A percentile compares a stretch with the other conserved stretches of the same genome.
Conservation (phyloP, 192 early-diverging fungal species). For the Paraglomus brasilianum region DNA sequence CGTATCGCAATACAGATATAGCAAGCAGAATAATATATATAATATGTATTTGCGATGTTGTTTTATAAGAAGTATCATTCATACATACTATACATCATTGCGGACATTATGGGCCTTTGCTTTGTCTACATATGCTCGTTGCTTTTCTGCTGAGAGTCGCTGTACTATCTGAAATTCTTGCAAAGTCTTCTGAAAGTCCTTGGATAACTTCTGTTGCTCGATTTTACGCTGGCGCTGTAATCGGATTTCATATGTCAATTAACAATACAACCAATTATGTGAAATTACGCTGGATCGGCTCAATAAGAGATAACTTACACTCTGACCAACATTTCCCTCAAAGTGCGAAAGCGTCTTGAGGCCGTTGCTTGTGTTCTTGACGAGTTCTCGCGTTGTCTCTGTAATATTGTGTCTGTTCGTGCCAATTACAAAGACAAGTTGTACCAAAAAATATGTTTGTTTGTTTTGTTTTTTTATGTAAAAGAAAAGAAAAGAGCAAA, state of each 20-base stretch:
- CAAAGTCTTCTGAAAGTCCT: constrained; percentile 92
- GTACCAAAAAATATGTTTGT: constrained; percentile 31
- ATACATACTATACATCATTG: constrained; percentile 43
- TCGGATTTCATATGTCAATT: neutral
- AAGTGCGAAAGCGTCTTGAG: constrained; percentile 72
- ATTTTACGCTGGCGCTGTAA: constrained; percentile 71
- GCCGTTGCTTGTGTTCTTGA: constrained; percentile 73
- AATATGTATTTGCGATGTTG: neutral
- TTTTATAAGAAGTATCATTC: neutral
- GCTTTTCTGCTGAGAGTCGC: constrained; percentile 77
- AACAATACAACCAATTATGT: constrained; percentile 2
- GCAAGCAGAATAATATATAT: neutral
- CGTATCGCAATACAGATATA: constrained; percentile 24
- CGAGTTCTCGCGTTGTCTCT: constrained; percentile 77
- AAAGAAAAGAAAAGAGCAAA: neutral
- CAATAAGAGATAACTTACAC: constrained; percentile 27
- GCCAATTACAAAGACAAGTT: neutral
- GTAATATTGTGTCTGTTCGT: constrained; percentile 66
- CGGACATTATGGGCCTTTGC: constrained; percentile 53
- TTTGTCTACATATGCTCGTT: constrained; percentile 80
- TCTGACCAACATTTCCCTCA: constrained; percentile 43
- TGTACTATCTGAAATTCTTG: constrained; percentile 87
- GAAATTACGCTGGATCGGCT: neutral
- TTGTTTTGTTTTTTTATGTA: neutral
- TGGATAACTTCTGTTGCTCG: constrained; percentile 90